These are phyloP conservation scores for Boletus edulis DNA, from an alignment of 768 basidiomycete genomes.

Conservation along the genomic window DNA sequence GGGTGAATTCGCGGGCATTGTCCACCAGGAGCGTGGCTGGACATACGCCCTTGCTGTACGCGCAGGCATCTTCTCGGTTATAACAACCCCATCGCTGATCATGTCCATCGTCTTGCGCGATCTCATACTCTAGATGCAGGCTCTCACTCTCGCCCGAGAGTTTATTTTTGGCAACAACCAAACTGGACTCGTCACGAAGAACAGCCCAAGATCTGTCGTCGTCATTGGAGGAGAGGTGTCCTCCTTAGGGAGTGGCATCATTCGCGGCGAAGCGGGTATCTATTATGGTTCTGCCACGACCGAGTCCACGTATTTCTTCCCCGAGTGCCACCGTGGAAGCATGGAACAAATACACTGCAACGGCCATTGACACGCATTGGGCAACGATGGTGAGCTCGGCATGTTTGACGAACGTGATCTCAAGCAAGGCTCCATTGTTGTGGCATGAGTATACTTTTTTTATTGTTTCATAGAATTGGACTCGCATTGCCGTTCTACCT, in stretches of 20 bases:
- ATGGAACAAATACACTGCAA: constrained; percentile 50
- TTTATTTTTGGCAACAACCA: constrained; percentile 64
- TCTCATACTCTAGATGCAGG: constrained; percentile 35
- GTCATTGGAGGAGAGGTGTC: constrained; percentile 53
- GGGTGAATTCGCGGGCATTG: constrained; percentile 60
- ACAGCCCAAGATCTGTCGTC: constrained; percentile 15
- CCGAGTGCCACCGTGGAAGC: constrained; percentile 55
- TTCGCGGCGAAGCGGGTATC: constrained; percentile 57
- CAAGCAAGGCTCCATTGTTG: not conserved
- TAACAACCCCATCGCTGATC: constrained; percentile 36
- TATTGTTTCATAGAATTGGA: too few species aligned
- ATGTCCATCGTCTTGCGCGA: not conserved
- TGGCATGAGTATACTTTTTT: too few species aligned
- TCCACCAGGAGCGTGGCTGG: constrained; percentile 72
- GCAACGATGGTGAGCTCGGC: too few species aligned
- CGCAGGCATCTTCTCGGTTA: constrained; percentile 40
- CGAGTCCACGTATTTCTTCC: constrained; percentile 51
- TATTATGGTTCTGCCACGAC: constrained; percentile 51
- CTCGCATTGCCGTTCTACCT: too few species aligned
- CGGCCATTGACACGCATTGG: constrained; percentile 25
- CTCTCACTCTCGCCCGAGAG: constrained; percentile 60
- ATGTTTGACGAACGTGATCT: not conserved
- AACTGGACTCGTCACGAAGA: constrained; percentile 51
- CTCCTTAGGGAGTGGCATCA: constrained; percentile 41
- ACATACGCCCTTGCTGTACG: constrained; percentile 38